These are phyloP conservation scores for Camellia oleifera DNA, from an alignment of 179 eudicot species.

Conservation along the genomic window DNA sequence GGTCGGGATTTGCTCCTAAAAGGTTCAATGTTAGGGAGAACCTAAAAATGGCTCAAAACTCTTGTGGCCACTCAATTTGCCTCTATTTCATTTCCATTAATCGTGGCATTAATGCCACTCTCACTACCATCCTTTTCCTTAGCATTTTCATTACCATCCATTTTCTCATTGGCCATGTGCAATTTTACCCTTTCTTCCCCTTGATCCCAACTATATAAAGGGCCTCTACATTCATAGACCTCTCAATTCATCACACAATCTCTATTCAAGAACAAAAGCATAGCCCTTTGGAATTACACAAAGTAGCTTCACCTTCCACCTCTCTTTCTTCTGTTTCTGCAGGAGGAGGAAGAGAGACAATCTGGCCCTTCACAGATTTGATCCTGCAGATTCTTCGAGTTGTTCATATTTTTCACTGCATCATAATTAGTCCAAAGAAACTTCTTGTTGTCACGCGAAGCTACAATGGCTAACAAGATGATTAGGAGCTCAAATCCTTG, in stretches of 20 bases:
- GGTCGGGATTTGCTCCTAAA: too few relatives aligned
- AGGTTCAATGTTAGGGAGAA: too few relatives aligned
- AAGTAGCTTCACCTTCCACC: not conserved
- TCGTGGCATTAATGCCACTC: too few relatives aligned
- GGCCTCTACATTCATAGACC: not conserved
- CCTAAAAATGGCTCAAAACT: too few relatives aligned
- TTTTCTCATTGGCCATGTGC: too few relatives aligned
- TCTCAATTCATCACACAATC: constrained; percentile 8
- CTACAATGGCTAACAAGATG: constrained; percentile 9
- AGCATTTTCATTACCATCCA: too few relatives aligned
- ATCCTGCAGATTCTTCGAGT: not conserved
- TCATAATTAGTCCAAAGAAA: too few relatives aligned
- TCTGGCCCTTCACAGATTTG: not conserved
- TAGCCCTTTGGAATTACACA: not conserved
- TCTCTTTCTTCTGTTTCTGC: constrained; percentile 13
- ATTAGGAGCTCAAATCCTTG: constrained; percentile 1
- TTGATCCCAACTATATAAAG: constrained; percentile 4
- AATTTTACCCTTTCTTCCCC: not conserved
- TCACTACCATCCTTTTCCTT: too few relatives aligned
- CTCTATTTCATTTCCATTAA: too few relatives aligned
- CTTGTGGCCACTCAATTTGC: too few relatives aligned
- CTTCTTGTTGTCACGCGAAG: too few relatives aligned
- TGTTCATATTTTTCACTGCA: not conserved
- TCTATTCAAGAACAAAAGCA: not conserved
- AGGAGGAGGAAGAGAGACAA: constrained; percentile 12